These are phyloP conservation scores for Microdochium nivale DNA, from an alignment of 2,329 filamentous ascomycete species.

Conservation along the genomic window DNA sequence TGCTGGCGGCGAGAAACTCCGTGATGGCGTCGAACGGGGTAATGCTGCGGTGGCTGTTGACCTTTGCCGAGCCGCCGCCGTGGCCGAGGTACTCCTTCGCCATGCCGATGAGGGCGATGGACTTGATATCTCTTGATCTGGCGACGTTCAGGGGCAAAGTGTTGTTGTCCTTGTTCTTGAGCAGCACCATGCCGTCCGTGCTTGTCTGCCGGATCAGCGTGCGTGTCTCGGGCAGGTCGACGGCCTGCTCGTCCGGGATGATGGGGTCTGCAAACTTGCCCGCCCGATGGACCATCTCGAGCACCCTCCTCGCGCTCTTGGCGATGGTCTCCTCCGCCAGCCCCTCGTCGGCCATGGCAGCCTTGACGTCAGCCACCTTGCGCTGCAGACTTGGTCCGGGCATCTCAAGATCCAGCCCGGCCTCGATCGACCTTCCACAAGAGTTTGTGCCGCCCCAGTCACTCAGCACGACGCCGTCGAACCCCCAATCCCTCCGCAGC, in stretches of 20 bases:
- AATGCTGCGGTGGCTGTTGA: slow-evolving; percentile 56
- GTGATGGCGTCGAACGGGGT: slow-evolving; percentile 65
- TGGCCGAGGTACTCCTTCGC: slow-evolving; percentile 48
- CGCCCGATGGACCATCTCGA: slow-evolving; percentile 49
- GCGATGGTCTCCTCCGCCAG: slow-evolving; percentile 30
- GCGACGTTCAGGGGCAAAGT: slow-evolving; percentile 57
- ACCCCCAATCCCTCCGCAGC: slow-evolving; percentile 52
- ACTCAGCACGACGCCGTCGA: slow-evolving; percentile 35
- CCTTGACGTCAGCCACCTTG: background rate
- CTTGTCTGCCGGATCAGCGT: slow-evolving; percentile 58
- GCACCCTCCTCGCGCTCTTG: slow-evolving; percentile 46
- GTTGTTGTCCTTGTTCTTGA: slow-evolving; percentile 63
- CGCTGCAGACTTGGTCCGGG: slow-evolving; percentile 16
- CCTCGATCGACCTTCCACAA: slow-evolving; percentile 24
- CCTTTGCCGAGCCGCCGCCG: slow-evolving; percentile 57
- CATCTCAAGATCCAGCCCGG: slow-evolving; percentile 34
- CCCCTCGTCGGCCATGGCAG: background rate
- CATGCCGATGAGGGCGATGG: slow-evolving; percentile 49
- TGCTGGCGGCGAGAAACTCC: slow-evolving; percentile 41
- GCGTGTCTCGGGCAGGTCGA: slow-evolving; percentile 53
- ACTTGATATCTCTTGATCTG: slow-evolving; percentile 34
- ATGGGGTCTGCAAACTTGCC: slow-evolving; percentile 44
- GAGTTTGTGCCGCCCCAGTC: slow-evolving; percentile 27
- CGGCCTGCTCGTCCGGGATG: slow-evolving; percentile 40
- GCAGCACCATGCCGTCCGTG: slow-evolving; percentile 60